phyloP scores from a whole-genome alignment of 2,329 filamentous ascomycete species.

The Lecanosticta acicola region DNA sequence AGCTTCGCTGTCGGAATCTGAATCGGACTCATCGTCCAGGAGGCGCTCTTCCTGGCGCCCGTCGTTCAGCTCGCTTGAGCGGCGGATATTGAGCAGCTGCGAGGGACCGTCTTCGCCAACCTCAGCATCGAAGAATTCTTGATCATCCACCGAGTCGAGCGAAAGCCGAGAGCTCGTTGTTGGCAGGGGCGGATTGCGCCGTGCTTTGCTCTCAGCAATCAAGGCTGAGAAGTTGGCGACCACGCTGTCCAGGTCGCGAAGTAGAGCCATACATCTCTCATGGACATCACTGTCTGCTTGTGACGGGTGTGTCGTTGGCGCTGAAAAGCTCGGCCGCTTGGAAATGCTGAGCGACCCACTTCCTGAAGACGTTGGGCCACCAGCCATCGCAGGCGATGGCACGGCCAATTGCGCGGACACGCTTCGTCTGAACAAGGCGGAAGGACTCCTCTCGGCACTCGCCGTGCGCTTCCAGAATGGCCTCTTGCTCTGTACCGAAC shows the following conservation, averaged over 20 bases:
- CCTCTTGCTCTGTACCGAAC: constrained; percentile 50
- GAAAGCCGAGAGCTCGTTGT: constrained; percentile 53
- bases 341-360: constrained; percentile 34
- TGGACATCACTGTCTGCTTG: constrained; percentile 53
- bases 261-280: constrained; percentile 75
- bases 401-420: constrained; percentile 51
- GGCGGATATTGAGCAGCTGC: constrained; percentile 69
- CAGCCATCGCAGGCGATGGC: constrained; percentile 38
- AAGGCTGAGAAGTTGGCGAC: constrained; percentile 75
- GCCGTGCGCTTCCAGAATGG: constrained; percentile 92
- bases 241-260: constrained; percentile 77
- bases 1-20: constrained; percentile 58
- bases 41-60: constrained; percentile 53
- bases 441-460: constrained; percentile 44
- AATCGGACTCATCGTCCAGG: constrained; percentile 46
- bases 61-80: constrained; percentile 64
- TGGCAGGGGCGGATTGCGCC: constrained; percentile 53
- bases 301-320: constrained; percentile 20
- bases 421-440: constrained; percentile 44
- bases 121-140: constrained; percentile 94
- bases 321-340: constrained; percentile 25
- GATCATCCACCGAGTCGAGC: constrained; percentile 72
- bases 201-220: constrained; percentile 70
- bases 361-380: constrained; percentile 27
- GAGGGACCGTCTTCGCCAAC: constrained; percentile 53